These are phyloP conservation scores for Kodamaea nitidulidarum DNA, from an alignment of 805 yeast genomes.

Conservation along the genomic window DNA sequence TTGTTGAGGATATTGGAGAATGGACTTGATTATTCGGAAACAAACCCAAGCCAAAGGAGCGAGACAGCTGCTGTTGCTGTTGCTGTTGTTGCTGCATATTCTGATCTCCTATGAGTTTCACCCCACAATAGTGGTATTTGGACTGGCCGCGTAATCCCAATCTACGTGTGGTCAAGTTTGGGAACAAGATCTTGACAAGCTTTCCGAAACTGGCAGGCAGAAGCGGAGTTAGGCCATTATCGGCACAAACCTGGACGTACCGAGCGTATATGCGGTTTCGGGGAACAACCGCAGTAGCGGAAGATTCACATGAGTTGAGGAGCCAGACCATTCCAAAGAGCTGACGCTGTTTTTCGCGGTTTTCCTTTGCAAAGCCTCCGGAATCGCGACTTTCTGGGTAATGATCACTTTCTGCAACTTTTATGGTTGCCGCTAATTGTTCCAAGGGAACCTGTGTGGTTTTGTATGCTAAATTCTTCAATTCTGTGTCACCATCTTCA, in stretches of 20 bases:
- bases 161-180: constrained; percentile 67
- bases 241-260: constrained; percentile 38
- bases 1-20: constrained; percentile 13
- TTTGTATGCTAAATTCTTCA: constrained; percentile 34
- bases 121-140: constrained; percentile 82
- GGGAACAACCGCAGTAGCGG: constrained; percentile 40
- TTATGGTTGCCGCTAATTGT: constrained; percentile 43
- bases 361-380: constrained; percentile 8
- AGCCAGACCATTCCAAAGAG: constrained; percentile 82
- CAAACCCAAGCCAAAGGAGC: neutral
- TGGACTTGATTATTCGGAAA: constrained; percentile 9
- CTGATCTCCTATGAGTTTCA: constrained; percentile 41
- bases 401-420: constrained; percentile 34
- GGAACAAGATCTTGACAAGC: constrained; percentile 55
- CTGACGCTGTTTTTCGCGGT: constrained; percentile 61
- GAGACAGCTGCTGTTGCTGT: constrained; percentile 4
- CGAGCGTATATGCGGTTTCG: constrained; percentile 41
- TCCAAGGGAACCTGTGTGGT: constrained; percentile 34
- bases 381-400: neutral
- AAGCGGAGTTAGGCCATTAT: constrained; percentile 48
- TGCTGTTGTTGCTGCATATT: constrained; percentile 17
- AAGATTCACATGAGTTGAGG: constrained; percentile 57
- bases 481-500: constrained; percentile 34
- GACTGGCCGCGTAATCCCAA: constrained; percentile 80
- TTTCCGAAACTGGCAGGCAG: constrained; percentile 74